Percentiles rank a stretch among this genome's conserved stretches.
phyloP scores from a whole-genome alignment of 305 asterid species.

The Rubia balearica region DNA sequence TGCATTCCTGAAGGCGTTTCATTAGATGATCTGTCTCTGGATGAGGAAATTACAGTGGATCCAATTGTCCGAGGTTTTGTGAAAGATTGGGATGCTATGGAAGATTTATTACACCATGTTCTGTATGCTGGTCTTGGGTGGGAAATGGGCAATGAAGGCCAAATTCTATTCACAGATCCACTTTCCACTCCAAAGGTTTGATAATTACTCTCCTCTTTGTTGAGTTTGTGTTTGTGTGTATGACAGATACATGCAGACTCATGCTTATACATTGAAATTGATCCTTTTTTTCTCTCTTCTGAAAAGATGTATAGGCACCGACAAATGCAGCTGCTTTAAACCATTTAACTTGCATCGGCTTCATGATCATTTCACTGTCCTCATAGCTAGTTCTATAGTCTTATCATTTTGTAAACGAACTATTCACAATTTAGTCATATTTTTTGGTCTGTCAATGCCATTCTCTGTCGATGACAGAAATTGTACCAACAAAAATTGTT shows the following conservation, averaged over 20 bases:
- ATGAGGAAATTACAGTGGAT: slow-evolving; percentile 54
- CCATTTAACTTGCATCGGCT: background rate
- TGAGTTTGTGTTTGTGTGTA: background rate
- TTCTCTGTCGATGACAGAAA: background rate
- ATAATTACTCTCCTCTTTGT: background rate
- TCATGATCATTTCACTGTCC: background rate
- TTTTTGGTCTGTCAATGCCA: background rate
- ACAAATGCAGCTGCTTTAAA: background rate
- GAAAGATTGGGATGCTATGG: slow-evolving; percentile 95
- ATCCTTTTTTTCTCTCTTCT: background rate
- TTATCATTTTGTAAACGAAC: background rate
- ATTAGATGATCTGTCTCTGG: slow-evolving; percentile 43
- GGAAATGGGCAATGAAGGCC: slow-evolving; percentile 95
- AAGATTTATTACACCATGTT: slow-evolving; percentile 75
- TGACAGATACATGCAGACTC: background rate
- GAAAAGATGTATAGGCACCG: background rate
- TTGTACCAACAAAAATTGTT: background rate
- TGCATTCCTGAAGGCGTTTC: slow-evolving; percentile 64
- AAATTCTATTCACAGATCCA: slow-evolving; percentile 88
- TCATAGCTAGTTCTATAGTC: background rate
- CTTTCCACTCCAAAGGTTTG: slow-evolving; percentile 87
- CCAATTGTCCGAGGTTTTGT: slow-evolving; percentile 84
- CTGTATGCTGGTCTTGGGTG: slow-evolving; percentile 75
- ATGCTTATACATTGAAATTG: background rate
- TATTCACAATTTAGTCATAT: background rate